Evolutionary conservation across 2,329 filamentous ascomycete genomes (phyloP), one percentile per base, ranked within the genome.

Genomic region (Beauveria sp.): DNA sequence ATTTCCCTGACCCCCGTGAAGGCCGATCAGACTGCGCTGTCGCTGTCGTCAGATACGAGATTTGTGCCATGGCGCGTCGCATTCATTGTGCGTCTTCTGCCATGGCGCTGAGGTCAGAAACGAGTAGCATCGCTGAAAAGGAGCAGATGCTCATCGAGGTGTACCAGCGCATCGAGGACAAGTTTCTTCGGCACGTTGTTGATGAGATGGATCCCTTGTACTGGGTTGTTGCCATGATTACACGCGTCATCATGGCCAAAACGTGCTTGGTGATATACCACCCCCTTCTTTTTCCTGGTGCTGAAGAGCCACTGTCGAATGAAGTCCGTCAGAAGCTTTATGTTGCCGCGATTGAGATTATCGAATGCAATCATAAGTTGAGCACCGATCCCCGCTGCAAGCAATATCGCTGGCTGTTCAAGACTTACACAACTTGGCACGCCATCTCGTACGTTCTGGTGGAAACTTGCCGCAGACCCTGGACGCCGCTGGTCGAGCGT

Each of bases 221-320:
- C 64, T 90, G 87, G 86, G 82, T 89, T 28, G 83, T 83, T 8
- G 85, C 84, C 4, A 88, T 88, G 30, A 79, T 90, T 26, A 81
- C 84, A 3, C 83, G 88, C 10, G 78, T 93, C 37, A 85, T 92
- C 64, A 83, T 92, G 74, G 86, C 86, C 57, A 93, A 92, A 73
- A 85, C 92, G 77, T 90, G 87, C 76, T 79, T 94, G 41, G 81
- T 92, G 63, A 81, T 91, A 2, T 89, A 93, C 67, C 86, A 93
- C 66, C 89, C 89, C 0, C 80, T 88, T 67, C 84, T 89, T 37
- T 82, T 85, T 56, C 79, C 80, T 40, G 81, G 84, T 28, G 78
- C 80, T 10, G 79, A 79, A n/a, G 72, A 77, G 9, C 79, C 78
- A 28, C 76, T 89, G 8, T 81, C 84, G 0, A 79, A 83, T 55